Evolutionary conservation across 2,329 filamentous ascomycete genomes (phyloP).

Genomic region (Xylariales sp.): DNA sequence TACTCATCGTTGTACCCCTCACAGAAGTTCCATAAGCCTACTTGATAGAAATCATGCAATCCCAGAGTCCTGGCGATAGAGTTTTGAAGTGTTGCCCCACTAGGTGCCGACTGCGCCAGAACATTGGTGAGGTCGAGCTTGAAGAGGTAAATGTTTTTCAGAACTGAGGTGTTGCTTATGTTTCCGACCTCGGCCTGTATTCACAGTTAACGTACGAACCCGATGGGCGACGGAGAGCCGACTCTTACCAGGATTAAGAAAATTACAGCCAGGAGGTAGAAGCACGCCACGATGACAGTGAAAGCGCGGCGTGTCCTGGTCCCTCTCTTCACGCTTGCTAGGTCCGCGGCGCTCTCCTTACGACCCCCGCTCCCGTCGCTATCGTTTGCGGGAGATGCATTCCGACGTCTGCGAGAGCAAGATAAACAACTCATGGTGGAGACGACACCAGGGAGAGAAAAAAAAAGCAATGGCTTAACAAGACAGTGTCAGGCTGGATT

Average conservation of each 20-base stretch:
- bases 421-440: constrained; percentile 35
- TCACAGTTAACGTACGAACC: constrained; percentile 14
- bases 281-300: constrained; percentile 72
- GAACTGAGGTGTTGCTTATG: constrained; percentile 68
- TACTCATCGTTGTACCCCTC: constrained; percentile 80
- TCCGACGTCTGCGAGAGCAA: constrained; percentile 43
- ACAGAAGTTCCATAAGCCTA: constrained; percentile 92
- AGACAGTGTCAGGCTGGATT: background rate
- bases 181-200: constrained; percentile 75
- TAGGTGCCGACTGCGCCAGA: constrained; percentile 77
- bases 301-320: constrained; percentile 69
- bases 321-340: constrained; percentile 56
- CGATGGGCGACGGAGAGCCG: background rate
- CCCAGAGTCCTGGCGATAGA: constrained; percentile 87
- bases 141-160: constrained; percentile 83
- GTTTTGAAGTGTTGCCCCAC: constrained; percentile 78
- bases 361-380: constrained; percentile 36
- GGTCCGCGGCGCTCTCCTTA: constrained; percentile 28
- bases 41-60: constrained; percentile 93
- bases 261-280: constrained; percentile 73
- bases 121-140: constrained; percentile 85
- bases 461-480: background rate
- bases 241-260: constrained; percentile 80
- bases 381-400: constrained; percentile 36
- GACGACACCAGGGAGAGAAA: background rate